These are phyloP conservation scores for Tricladium varicosporioides DNA, from an alignment of 2,329 filamentous ascomycete genomes.

Conservation along the genomic window DNA sequence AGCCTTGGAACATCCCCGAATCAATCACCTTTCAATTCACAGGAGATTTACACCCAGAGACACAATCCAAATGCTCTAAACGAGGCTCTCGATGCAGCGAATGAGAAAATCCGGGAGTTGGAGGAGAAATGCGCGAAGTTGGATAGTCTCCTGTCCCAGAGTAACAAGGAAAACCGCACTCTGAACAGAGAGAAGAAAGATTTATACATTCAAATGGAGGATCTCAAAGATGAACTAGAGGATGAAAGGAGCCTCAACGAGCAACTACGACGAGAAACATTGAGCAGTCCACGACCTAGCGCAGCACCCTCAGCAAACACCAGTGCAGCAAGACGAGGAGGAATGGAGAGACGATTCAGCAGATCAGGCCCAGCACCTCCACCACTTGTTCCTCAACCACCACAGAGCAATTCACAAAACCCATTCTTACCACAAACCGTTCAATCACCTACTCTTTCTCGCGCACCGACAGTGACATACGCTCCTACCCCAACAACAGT, in stretches of 20 bases:
- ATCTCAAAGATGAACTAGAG: constrained; percentile 10
- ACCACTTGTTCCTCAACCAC: constrained; percentile 17
- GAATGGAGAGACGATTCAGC: constrained; percentile 2
- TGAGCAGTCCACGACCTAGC: background rate
- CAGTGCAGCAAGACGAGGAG: constrained; percentile 5
- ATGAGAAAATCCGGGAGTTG: constrained; percentile 20
- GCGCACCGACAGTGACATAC: background rate
- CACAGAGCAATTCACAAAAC: constrained; percentile 19
- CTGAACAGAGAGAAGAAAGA: constrained; percentile 23
- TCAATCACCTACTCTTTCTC: constrained; percentile 3
- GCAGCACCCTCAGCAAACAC: background rate
- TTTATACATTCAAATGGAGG: constrained; percentile 7
- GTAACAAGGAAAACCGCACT: constrained; percentile 24
- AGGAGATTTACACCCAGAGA: constrained; percentile 22
- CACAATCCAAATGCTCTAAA: constrained; percentile 20
- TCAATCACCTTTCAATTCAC: constrained; percentile 14
- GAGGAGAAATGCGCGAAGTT: constrained; percentile 13
- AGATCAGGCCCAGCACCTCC: constrained; percentile 1
- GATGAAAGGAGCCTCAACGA: constrained; percentile 10
- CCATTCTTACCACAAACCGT: constrained; percentile 21
- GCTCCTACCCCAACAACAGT: constrained; percentile 4
- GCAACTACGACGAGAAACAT: constrained; percentile 1
- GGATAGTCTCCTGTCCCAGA: constrained; percentile 18
- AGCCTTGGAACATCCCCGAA: constrained; percentile 22
- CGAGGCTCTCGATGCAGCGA: constrained; percentile 28